Conservation (phyloP, 306 rosid species). For the Crotalaria pallida region DNA sequence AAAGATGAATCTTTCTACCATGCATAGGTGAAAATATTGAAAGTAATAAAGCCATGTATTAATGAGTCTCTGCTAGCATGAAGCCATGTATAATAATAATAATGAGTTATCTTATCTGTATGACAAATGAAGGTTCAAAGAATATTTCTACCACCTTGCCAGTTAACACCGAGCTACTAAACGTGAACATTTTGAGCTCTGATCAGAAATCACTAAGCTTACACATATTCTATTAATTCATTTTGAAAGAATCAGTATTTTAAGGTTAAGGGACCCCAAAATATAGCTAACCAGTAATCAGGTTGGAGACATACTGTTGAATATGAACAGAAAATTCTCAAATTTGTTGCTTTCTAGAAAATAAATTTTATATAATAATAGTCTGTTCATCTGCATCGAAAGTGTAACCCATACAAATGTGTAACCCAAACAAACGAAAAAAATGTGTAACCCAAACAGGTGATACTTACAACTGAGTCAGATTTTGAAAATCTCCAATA, state of each 20-base stretch:
- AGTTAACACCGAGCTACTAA: neutral
- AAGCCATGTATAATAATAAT: too few relatives aligned
- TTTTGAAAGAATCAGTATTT: neutral
- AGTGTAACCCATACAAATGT: neutral
- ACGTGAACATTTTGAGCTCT: neutral
- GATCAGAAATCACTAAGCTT: neutral
- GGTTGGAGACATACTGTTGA: neutral
- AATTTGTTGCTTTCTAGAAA: neutral
- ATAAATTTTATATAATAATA: neutral
- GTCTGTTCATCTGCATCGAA: neutral
- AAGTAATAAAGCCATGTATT: neutral
- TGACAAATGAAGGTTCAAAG: neutral
- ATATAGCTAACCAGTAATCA: neutral
- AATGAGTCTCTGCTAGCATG: too few relatives aligned
- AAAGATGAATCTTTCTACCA: neutral
- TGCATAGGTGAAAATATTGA: neutral
- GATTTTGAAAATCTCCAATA: slow-evolving; percentile 46
- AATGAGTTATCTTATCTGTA: neutral
- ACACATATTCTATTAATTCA: neutral
- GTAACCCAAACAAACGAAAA: too few relatives aligned
- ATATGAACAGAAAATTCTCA: neutral
- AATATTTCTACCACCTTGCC: neutral
- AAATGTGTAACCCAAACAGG: neutral
- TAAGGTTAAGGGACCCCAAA: neutral
- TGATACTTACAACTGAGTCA: slow-evolving; percentile 52